A percentile compares a stretch with the other conserved stretches of the same genome.
phyloP scores from a whole-genome alignment of 1,284 basidiomycete species.

The Melampsora americana region DNA sequence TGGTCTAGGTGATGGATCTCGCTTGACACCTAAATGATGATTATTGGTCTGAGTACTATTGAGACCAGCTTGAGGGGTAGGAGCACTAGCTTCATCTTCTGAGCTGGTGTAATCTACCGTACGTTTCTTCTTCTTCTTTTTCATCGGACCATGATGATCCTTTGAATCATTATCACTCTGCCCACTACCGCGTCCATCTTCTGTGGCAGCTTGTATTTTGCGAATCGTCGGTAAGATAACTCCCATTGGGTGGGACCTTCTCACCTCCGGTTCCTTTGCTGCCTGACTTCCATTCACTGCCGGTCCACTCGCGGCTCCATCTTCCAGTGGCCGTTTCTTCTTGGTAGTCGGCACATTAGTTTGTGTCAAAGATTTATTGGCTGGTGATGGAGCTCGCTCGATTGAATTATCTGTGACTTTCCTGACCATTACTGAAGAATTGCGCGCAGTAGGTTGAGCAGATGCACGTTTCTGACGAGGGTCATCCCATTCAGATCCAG shows the following conservation, averaged over 20 bases:
- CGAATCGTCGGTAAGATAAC: conserved; percentile 21
- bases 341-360: background rate
- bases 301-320: background rate
- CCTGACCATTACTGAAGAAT: background rate
- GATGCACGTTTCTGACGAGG: background rate
- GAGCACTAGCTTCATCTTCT: conserved; percentile 32
- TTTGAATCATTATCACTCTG: background rate
- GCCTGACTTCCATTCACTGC: background rate
- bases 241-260: background rate
- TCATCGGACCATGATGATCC: background rate
- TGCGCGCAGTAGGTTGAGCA: background rate
- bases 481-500: background rate
- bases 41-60: background rate
- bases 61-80: background rate
- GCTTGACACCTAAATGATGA: background rate
- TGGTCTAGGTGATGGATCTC: background rate
- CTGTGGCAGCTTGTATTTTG: conserved; percentile 9
- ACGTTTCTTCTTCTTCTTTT: conserved; percentile 26
- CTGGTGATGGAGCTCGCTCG: background rate
- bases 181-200: background rate
- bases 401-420: conserved; percentile 4
- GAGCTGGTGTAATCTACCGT: conserved; percentile 33
- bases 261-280: conserved; percentile 12
- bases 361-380: background rate
- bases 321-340: conserved; percentile 3